phyloP scores from a whole-genome alignment of 495 filamentous ascomycete species.

The Aspergillus sclerotiicarbonarius region DNA sequence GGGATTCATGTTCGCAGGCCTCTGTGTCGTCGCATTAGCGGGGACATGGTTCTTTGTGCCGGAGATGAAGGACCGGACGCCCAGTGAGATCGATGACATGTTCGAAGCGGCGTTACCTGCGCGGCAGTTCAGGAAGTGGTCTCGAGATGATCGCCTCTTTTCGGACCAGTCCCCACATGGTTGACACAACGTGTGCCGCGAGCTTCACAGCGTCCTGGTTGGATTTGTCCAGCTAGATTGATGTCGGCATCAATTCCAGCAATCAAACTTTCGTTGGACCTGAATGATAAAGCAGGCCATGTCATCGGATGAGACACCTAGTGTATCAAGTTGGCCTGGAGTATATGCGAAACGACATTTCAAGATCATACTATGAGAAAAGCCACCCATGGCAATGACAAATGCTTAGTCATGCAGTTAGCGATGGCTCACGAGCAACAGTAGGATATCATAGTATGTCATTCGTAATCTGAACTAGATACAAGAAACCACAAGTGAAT shows the following conservation, averaged over 20 bases:
- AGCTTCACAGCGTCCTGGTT: too few relatives aligned
- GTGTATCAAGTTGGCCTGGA: too few relatives aligned
- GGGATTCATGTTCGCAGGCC: slow-evolving; percentile 31
- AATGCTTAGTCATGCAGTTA: too few relatives aligned
- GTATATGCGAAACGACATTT: too few relatives aligned
- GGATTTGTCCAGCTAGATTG: too few relatives aligned
- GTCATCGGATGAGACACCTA: background rate
- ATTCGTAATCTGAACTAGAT: slow-evolving; percentile 2
- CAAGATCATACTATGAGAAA: too few relatives aligned
- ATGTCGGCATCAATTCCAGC: too few relatives aligned
- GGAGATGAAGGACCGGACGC: slow-evolving; percentile 34
- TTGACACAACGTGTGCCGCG: too few relatives aligned
- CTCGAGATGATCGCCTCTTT: background rate
- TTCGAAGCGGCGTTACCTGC: slow-evolving; percentile 26
- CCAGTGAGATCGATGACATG: slow-evolving; percentile 37
- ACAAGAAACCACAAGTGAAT: background rate
- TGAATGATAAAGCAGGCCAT: background rate
- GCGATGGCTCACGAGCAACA: background rate
- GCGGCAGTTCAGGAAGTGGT: slow-evolving; percentile 25
- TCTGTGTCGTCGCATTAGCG: slow-evolving; percentile 22
- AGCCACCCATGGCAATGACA: too few relatives aligned
- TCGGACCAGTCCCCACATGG: background rate
- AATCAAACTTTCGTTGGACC: background rate
- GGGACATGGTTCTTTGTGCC: slow-evolving; percentile 28
- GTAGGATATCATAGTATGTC: background rate